A percentile compares a stretch with the other conserved stretches of the same genome.
phyloP scores from a whole-genome alignment of 768 basidiomycete species.

The Boletus patriciae region DNA sequence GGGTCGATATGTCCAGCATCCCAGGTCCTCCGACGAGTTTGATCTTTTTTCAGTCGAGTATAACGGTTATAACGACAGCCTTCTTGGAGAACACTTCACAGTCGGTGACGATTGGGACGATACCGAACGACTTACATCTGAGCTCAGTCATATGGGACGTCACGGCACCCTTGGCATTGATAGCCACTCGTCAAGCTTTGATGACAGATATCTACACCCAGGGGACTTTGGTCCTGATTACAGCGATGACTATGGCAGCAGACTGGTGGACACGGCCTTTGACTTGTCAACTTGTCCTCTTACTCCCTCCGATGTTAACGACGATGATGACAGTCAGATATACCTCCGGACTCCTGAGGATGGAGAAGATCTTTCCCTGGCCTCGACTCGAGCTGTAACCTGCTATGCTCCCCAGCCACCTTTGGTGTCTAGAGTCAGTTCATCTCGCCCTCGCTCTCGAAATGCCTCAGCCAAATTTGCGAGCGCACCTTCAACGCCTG shows the following conservation, averaged over 20 bases:
- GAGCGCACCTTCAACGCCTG: neutral
- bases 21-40: slow-evolving; percentile 7
- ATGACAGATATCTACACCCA: slow-evolving; percentile 7
- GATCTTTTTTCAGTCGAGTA: slow-evolving; percentile 27
- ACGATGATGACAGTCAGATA: slow-evolving; percentile 28
- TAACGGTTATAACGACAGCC: slow-evolving; percentile 24
- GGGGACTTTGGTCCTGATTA: slow-evolving; percentile 9
- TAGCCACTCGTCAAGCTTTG: neutral
- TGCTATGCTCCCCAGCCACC: slow-evolving; percentile 1
- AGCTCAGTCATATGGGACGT: slow-evolving; percentile 14
- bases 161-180: neutral
- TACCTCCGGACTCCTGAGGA: slow-evolving; percentile 31
- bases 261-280: slow-evolving; percentile 16
- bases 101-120: slow-evolving; percentile 26
- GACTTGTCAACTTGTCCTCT: slow-evolving; percentile 22
- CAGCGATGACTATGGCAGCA: slow-evolving; percentile 3
- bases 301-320: slow-evolving; percentile 27
- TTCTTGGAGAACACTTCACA: slow-evolving; percentile 26
- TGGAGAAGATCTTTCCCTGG: slow-evolving; percentile 16
- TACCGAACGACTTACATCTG: slow-evolving; percentile 19
- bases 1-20: slow-evolving; percentile 18
- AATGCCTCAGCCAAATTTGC: slow-evolving; percentile 6
- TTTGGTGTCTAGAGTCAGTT: slow-evolving; percentile 23
- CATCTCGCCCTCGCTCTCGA: slow-evolving; percentile 31
- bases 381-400: neutral